Evolutionary conservation across 2,329 filamentous ascomycete species (phyloP), one percentile per base, ranked within the genome.

Genomic region (Pyrenophora teres): DNA sequence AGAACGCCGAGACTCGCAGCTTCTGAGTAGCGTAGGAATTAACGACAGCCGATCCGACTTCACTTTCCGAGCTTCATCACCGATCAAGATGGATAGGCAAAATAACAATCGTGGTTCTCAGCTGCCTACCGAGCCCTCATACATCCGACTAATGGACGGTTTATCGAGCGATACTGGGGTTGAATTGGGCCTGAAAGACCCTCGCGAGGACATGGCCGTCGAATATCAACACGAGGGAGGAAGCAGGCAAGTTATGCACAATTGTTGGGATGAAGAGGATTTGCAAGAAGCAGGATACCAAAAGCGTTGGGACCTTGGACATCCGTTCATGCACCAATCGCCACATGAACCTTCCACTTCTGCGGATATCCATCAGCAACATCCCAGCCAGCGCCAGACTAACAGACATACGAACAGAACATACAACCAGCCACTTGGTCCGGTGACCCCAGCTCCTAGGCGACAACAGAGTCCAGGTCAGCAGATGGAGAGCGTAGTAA

Each of bases 401-500:
- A 40, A 52, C 27, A 30, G 27, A 6, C 40, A 43, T n/a, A 44
- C 46, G 16, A 56, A 45, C 5, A 52, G 57, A 45, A 38, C 41
- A 9, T 32, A 54, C 12, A 40, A 56, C 15, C 32, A 52, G 4
- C 15, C 42, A 9, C 21, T 40, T 10, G 45, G 49, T 16, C 43
- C 52, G 1, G 19, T 54, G 8, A 64, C 62, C 3, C 63, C 62
- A 38, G 54, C 39, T 32, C 46, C 60, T 9, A 46, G 31, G n/a
- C 54, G 45, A 12, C 43, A 42, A 35, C 50, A 54, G 10, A 52
- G 62, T 38, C 54, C 62, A n/a, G 42, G 35, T 3, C 50, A 44
- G 13, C 56, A 62, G 48, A 45, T 60, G 42, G 59, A 69, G 39
- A 69, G 35, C 64, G 69, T 76, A 46, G 64, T 72, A 62, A 77